Conservation (phyloP, 2,329 filamentous ascomycete species). For the Talaromyces amestolkiae region DNA sequence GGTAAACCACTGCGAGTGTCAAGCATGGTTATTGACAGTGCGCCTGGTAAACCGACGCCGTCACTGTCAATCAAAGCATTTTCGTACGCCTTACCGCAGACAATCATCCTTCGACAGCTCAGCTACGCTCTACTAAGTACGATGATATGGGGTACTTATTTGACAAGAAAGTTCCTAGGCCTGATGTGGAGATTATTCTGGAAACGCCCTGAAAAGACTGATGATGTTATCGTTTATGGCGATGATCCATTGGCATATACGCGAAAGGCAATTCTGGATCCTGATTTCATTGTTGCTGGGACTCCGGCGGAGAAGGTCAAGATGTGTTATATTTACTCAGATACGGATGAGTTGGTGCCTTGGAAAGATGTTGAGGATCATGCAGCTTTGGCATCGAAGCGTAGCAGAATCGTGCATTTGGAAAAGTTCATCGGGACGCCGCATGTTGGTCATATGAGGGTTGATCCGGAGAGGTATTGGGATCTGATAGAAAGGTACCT, state of each 20-base stretch:
- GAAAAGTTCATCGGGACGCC: conserved; percentile 38
- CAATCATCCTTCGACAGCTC: conserved; percentile 31
- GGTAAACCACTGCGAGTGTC: conserved; percentile 38
- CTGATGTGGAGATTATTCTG: not conserved
- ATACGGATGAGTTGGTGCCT: conserved; percentile 38
- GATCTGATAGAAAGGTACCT: conserved; percentile 27
- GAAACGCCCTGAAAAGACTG: not conserved
- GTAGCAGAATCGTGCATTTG: conserved; percentile 33
- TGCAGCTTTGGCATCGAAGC: conserved; percentile 31
- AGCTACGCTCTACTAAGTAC: conserved; percentile 28
- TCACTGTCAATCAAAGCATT: conserved; percentile 32
- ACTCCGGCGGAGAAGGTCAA: not conserved
- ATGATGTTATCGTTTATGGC: conserved; percentile 2
- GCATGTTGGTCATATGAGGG: conserved; percentile 43
- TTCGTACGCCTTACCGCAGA: conserved; percentile 35
- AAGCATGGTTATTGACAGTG: conserved; percentile 47
- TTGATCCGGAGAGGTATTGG: conserved; percentile 42
- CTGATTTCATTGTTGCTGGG: conserved; percentile 17
- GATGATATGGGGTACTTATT: conserved; percentile 24
- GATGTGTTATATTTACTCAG: conserved; percentile 43
- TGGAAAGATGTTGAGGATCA: conserved; percentile 39
- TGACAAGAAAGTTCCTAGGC: conserved; percentile 21
- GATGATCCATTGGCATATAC: conserved; percentile 30
- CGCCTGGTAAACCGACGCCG: conserved; percentile 40
- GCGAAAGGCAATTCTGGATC: conserved; percentile 34